Conservation (phyloP, 352 stramenopile genomes). For the Phytophthora palmivora region DNA sequence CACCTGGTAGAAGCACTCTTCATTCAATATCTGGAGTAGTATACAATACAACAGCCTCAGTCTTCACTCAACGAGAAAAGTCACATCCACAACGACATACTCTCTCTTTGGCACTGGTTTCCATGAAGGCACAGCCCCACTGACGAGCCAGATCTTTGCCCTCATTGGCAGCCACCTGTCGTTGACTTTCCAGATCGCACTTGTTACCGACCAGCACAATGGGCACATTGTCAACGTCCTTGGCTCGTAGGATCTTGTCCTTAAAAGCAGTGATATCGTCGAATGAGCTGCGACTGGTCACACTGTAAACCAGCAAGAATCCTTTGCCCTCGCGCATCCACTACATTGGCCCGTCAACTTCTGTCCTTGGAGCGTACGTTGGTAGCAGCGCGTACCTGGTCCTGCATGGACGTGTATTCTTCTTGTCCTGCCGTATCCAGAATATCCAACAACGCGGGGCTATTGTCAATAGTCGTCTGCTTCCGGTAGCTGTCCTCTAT, state of each 20-base stretch:
- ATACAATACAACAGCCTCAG: conserved; percentile 11
- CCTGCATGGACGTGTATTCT: conserved; percentile 93
- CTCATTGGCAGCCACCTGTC: conserved; percentile 72
- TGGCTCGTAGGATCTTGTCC: conserved; percentile 91
- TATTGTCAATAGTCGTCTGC: conserved; percentile 88
- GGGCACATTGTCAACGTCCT: conserved; percentile 87
- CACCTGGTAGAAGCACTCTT: conserved; percentile 92
- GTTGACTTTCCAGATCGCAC: conserved; percentile 81
- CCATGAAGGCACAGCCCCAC: conserved; percentile 90
- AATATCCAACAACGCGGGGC: conserved; percentile 88
- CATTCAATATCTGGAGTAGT: conserved; percentile 79
- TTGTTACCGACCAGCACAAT: conserved; percentile 93
- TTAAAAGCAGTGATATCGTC: conserved; percentile 91
- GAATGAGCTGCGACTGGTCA: conserved; percentile 91
- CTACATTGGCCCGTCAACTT: conserved; percentile 30
- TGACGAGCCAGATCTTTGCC: conserved; percentile 71
- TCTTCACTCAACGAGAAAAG: neutral
- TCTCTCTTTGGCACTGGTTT: conserved; percentile 90
- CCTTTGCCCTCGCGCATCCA: conserved; percentile 94
- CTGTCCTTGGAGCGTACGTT: neutral
- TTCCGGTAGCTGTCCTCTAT: conserved; percentile 94
- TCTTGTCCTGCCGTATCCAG: conserved; percentile 93
- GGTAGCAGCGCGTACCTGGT: conserved; percentile 59
- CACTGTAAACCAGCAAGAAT: conserved; percentile 91
- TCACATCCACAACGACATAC: conserved; percentile 34